Percentiles rank a stretch among this genome's conserved stretches.
Conservation (phyloP, 176 grass and related monocot genomes). For the Dactylis glomerata region DNA sequence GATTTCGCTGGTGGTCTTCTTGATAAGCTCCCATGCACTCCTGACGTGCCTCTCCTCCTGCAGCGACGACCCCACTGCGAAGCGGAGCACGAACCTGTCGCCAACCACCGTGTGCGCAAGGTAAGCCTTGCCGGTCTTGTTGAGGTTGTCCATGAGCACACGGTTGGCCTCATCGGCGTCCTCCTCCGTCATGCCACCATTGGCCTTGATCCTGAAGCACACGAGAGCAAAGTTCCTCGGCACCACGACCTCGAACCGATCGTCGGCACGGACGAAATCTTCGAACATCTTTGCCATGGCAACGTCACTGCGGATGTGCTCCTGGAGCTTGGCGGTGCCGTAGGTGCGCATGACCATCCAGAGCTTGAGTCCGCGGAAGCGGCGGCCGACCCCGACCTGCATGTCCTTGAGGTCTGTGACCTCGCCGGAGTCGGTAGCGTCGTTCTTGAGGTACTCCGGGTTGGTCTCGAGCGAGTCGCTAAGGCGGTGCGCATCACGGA, state of each 20-base stretch:
- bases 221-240: neutral
- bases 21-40: neutral
- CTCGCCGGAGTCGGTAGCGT: neutral
- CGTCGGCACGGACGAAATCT: neutral
- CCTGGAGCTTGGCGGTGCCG: neutral
- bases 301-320: neutral
- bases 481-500: neutral
- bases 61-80: neutral
- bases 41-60: neutral
- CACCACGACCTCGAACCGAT: neutral
- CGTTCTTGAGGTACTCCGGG: slow-evolving; percentile 1
- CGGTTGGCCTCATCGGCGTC: neutral
- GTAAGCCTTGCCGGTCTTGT: neutral
- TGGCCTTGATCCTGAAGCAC: neutral
- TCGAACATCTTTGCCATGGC: neutral
- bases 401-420: slow-evolving; percentile 9
- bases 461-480: neutral
- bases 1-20: neutral
- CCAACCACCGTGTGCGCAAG: neutral
- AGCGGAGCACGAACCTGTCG: neutral
- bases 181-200: neutral
- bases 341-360: slow-evolving; percentile 10
- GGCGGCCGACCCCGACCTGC: neutral
- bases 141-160: neutral
- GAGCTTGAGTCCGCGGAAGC: neutral